phyloP scores from a whole-genome alignment of 768 basidiomycete species.

The Dendrothele bispora region DNA sequence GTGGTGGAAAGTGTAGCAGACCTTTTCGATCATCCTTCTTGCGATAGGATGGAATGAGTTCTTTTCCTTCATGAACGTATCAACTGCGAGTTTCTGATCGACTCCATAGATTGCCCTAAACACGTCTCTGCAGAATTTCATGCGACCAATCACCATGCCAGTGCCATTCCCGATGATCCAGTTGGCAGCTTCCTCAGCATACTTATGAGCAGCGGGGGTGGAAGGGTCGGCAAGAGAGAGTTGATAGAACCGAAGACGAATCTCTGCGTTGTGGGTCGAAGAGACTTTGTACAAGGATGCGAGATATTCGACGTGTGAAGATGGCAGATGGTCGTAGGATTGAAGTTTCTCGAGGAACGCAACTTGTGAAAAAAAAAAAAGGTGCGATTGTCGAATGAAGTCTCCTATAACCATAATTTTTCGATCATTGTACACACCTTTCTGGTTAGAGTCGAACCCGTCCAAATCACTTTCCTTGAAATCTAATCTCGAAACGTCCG shows the following conservation, averaged over 20 bases:
- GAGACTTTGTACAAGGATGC: slow-evolving; percentile 50
- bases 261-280: slow-evolving; percentile 69
- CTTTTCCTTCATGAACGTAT: slow-evolving; percentile 47
- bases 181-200: slow-evolving; percentile 52
- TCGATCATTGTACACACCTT: slow-evolving; percentile 54
- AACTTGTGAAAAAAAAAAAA: slow-evolving; percentile 38
- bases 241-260: slow-evolving; percentile 77
- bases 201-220: slow-evolving; percentile 47
- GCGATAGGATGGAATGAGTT: slow-evolving; percentile 76
- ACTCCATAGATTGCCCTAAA: slow-evolving; percentile 57
- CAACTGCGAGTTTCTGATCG: slow-evolving; percentile 50
- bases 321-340: slow-evolving; percentile 59
- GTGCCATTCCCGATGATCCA: slow-evolving; percentile 72
- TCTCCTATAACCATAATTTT: neutral
- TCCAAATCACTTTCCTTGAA: slow-evolving; percentile 65
- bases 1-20: slow-evolving; percentile 24
- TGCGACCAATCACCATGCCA: slow-evolving; percentile 70
- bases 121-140: slow-evolving; percentile 81
- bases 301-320: slow-evolving; percentile 57
- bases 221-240: slow-evolving; percentile 56
- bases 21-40: slow-evolving; percentile 74
- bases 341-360: slow-evolving; percentile 84
- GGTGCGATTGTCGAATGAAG: too few species aligned
- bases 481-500: slow-evolving; percentile 42
- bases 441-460: slow-evolving; percentile 74